Evolutionary conservation across 1,284 basidiomycete genomes (phyloP).

Genomic region (Prillingera fragicola): DNA sequence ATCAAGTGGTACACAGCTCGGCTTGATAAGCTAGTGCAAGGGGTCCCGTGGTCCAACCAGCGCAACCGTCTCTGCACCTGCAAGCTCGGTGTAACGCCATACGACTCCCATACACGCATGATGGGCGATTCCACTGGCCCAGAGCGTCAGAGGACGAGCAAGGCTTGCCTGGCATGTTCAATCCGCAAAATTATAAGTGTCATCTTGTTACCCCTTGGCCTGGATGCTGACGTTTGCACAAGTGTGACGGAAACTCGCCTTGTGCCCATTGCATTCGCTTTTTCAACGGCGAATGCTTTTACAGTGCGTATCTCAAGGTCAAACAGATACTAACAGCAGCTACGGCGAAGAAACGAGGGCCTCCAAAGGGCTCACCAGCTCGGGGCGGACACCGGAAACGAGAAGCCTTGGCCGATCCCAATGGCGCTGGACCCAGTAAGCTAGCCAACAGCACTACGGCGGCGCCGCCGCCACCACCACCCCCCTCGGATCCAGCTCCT

Average conservation of each 20-base stretch:
- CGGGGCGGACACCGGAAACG: constrained; percentile 14
- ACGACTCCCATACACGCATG: too few relatives aligned
- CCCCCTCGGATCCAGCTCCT: neutral
- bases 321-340: too few relatives aligned
- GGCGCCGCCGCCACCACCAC: neutral
- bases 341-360: constrained; percentile 13
- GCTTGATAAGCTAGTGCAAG: too few relatives aligned
- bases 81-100: too few relatives aligned
- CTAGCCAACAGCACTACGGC: neutral
- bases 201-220: too few relatives aligned
- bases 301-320: too few relatives aligned
- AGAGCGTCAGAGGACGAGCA: too few relatives aligned
- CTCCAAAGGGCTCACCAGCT: constrained; percentile 16
- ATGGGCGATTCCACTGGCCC: too few relatives aligned
- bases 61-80: too few relatives aligned
- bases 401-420: neutral
- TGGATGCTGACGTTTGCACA: too few relatives aligned
- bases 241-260: constrained; percentile 16
- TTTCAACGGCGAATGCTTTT: constrained; percentile 16
- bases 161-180: constrained; percentile 16
- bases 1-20: too few relatives aligned
- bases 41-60: too few relatives aligned
- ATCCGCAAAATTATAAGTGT: constrained; percentile 19
- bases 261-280: constrained; percentile 17
- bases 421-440: neutral